Conservation (phyloP, 441 rosid genomes). For the Eruca vesicaria region DNA sequence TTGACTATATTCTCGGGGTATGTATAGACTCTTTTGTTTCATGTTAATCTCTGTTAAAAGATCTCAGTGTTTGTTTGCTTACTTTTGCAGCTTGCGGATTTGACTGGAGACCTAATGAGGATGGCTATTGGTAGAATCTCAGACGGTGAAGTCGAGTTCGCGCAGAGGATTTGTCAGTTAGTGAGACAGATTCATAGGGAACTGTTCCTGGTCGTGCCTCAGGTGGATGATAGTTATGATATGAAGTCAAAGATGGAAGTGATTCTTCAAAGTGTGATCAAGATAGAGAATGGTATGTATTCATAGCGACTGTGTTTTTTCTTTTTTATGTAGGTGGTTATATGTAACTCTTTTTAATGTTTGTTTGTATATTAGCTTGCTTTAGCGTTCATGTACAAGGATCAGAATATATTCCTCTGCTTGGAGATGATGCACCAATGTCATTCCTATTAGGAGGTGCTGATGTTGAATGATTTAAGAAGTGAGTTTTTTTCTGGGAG, state of each 20-base stretch:
- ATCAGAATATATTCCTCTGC: constrained; percentile 64
- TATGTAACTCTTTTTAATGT: not conserved
- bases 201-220: constrained; percentile 69
- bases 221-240: constrained; percentile 72
- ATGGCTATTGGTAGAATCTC: constrained; percentile 88
- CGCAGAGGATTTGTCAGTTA: constrained; percentile 71
- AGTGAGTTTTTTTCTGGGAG: not conserved
- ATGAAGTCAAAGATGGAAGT: constrained; percentile 91
- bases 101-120: constrained; percentile 94
- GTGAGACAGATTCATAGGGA: constrained; percentile 80
- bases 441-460: constrained; percentile 50
- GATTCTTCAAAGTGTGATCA: constrained; percentile 87
- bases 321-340: too few relatives aligned
- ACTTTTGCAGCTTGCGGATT: constrained; percentile 72
- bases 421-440: constrained; percentile 57
- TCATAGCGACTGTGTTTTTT: too few relatives aligned
- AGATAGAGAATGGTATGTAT: constrained; percentile 47
- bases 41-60: too few relatives aligned
- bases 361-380: constrained; percentile 54
- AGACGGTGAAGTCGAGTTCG: constrained; percentile 78
- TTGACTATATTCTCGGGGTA: constrained; percentile 92
- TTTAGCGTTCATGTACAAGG: constrained; percentile 81
- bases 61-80: not conserved
- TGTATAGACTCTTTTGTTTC: not conserved
- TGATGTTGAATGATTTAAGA: constrained; percentile 42